phyloP scores from a whole-genome alignment of 169 alveolate genomes.

The Plasmodium sp. region DNA sequence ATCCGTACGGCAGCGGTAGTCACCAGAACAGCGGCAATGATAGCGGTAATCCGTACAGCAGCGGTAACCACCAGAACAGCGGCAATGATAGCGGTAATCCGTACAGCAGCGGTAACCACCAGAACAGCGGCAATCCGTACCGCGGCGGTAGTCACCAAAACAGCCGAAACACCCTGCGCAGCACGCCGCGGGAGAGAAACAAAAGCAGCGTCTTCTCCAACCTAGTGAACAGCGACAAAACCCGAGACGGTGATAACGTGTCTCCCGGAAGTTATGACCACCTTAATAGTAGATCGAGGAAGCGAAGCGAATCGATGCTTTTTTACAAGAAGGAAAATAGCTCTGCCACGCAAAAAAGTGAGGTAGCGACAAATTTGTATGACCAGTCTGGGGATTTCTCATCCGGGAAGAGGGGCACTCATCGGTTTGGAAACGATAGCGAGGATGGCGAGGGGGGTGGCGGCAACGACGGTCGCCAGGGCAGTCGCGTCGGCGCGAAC shows the following conservation, averaged over 20 bases:
- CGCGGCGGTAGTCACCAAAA: background rate
- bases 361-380: constrained; percentile 5
- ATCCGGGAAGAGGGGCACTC: constrained; percentile 29
- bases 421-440: background rate
- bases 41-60: background rate
- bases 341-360: constrained; percentile 16
- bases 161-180: background rate
- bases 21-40: background rate
- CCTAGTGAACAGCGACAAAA: constrained; percentile 12
- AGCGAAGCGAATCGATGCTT: constrained; percentile 17
- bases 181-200: background rate
- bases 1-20: background rate
- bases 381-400: background rate
- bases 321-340: constrained; percentile 6
- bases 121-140: background rate
- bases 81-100: background rate
- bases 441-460: background rate
- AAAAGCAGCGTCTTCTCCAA: constrained; percentile 2
- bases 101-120: background rate
- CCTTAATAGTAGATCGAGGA: constrained; percentile 1
- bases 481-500: background rate
- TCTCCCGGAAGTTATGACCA: background rate
- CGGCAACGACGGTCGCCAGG: background rate
- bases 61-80: background rate
- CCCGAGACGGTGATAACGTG: background rate